Base-by-base conservation (phyloP, 495 filamentous ascomycete species). In the Penicillium diatomitis region DNA sequence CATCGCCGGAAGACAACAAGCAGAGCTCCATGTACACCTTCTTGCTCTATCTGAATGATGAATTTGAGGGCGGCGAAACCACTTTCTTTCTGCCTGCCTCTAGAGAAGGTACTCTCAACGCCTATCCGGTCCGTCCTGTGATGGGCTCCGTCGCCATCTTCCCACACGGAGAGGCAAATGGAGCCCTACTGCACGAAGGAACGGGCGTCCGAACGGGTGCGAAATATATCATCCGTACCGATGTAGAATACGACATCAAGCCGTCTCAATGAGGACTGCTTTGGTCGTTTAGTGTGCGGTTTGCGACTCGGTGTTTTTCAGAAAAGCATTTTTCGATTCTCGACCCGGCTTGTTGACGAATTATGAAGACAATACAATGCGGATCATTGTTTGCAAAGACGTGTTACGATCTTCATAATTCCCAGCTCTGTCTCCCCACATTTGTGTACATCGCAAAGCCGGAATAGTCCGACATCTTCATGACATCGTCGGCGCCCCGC, bases 11-110 rank as follows among this genome's bases (percentile, higher is more conserved):
- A 48, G 63, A 62, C 3, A 60, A 62, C 5, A 58, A 45, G 50
- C 66, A 69, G 47, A 68, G 64, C 47, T 69, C 66, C 8, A 66
- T 69, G 66, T 69, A 69, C 31, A 69, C 66, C 10, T 69, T 69
- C 43, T 48, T 69, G n/a, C 44, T 69, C 0, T 69, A 69, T 44
- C 53, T 69, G 11, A 69, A 69, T 30, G 66, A 69, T 45, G 66
- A 69, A 49, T 69, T 69, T 28, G 66, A 69, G 55, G 66, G 66
- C 20, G 66, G 66, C 4, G 66, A 69, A 54, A 69, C 66, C 8
- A 69, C 66, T 0, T 69, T 69, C 48, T 69, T 69, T 38, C 44
- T 69, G 46, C 66, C 66, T 3, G 66, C 64, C 4, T 53, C 57
- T 2, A 52, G 61, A 38, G 66, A 69, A 44, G 66, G 66, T 10